Base-by-base conservation (phyloP, 495 filamentous ascomycete genomes). In the Paragyromitra xinjiangensis region DNA sequence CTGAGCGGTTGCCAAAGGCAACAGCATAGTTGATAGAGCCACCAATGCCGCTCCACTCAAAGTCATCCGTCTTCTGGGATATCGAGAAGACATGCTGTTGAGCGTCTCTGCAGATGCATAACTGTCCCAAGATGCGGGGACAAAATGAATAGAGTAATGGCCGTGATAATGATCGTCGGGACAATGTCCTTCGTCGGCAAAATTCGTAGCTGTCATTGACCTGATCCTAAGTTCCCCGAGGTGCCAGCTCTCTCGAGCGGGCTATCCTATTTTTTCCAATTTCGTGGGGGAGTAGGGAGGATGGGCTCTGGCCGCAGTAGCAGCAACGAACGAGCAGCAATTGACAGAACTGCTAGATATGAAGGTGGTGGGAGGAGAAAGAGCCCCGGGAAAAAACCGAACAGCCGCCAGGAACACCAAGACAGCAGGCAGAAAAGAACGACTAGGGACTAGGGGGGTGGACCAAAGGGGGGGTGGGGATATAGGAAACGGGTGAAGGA, bases 191-290 rank as follows among this genome's bases (percentile, higher is more conserved):
- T 65, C 53, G 39, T 37, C 74, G 26, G 62, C 77, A 78, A 79
- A 45, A 78, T 66, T 79, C 75, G 62, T 56, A 70, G 75, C 66
- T 72, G 59, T 79, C 77, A 79, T 79, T 67, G 77, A 78, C 77
- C 75, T 22, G 62, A 73, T 44, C 64, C 64, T 68, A 67, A 66
- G 55, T 44, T 79, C 67, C 75, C 75, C 59, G 42, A 71, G 61
- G 42, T 51, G 75, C 74, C 77, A 62, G 77, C 74, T 71, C 77
- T 79, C 67, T 48, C 75, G 75, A 67, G 77, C 77, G 68, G 77
- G 77, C 77, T 78, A 78, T 79, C 66, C 75, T 79, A n/a, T 65
- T 65, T 75, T 65, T 66, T 78, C 77, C 66, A 79, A 78, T 73
- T 77, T 73, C 69, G 74, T 53, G 61, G 73, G 48, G 73, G 11